Evolutionary conservation across 2,329 filamentous ascomycete genomes (phyloP).

Genomic region (Phialemonium atrogriseum): DNA sequence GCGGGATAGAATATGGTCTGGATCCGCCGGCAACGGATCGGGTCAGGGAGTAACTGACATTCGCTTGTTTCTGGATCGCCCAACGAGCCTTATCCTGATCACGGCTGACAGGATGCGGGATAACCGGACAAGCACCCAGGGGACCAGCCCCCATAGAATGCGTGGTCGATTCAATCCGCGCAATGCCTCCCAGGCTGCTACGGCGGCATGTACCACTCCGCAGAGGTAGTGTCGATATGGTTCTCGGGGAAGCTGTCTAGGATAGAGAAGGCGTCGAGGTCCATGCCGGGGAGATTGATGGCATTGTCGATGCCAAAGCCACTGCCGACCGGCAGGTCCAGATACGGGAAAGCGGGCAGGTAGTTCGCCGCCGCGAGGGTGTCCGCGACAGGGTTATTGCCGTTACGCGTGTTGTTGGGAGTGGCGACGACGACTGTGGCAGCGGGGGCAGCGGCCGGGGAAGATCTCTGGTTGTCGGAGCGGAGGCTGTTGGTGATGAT

Average conservation of each 20-base stretch:
- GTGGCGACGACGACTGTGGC: too few species aligned
- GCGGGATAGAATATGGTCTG: too few species aligned
- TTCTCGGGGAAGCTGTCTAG: slow-evolving; percentile 13
- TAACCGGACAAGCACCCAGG: too few species aligned
- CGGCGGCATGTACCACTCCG: slow-evolving; percentile 1
- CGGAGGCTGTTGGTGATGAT: slow-evolving; percentile 17
- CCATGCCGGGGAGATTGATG: slow-evolving; percentile 6
- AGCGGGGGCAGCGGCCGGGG: slow-evolving; percentile 5
- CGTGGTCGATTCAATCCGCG: too few species aligned
- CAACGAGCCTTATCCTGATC: too few species aligned
- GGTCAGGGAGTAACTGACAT: too few species aligned
- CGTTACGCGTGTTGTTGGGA: not conserved
- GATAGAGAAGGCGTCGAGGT: slow-evolving; percentile 12
- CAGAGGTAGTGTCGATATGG: slow-evolving; percentile 6
- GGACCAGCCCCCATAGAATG: too few species aligned
- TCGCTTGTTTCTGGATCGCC: too few species aligned
- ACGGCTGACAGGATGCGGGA: too few species aligned
- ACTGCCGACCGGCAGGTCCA: slow-evolving; percentile 4
- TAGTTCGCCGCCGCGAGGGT: slow-evolving; percentile 4
- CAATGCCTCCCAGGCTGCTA: too few species aligned
- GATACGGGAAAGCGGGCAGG: slow-evolving; percentile 13
- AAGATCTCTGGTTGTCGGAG: not conserved
- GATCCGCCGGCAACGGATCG: too few species aligned
- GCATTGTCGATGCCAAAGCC: not conserved
- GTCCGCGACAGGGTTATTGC: not conserved